A percentile compares a stretch with the other conserved stretches of the same genome.
Evolutionary conservation across 169 alveolate species (phyloP).

Genomic region (Plasmodium gaboni): DNA sequence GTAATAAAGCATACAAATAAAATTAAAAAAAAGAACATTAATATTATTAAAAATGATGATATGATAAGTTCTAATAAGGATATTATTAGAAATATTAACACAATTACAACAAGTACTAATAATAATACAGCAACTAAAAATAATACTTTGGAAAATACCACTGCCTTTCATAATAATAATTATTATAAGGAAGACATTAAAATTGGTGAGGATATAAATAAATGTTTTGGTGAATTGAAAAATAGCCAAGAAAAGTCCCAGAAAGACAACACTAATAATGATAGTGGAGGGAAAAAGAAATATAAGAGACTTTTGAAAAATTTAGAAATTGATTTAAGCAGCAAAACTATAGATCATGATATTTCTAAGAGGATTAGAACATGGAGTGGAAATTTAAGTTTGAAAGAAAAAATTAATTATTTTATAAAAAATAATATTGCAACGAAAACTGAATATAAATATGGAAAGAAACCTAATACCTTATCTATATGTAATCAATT

Average conservation of each 20-base stretch:
- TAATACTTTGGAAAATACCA: no score
- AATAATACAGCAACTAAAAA: no score
- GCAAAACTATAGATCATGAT: conserved; percentile 36
- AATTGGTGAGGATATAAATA: no score
- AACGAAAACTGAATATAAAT: conserved; percentile 80
- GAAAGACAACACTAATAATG: conserved; percentile 5
- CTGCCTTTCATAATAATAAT: no score
- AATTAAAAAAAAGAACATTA: conserved; percentile 1
- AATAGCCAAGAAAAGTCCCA: neutral
- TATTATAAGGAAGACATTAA: no score
- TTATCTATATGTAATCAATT: conserved; percentile 85
- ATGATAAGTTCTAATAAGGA: no score
- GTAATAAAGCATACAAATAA: neutral
- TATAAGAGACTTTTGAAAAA: conserved; percentile 51
- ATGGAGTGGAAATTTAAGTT: conserved; percentile 80
- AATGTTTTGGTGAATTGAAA: no score
- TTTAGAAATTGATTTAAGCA: conserved; percentile 33
- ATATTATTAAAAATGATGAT: neutral
- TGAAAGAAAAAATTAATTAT: conserved; percentile 79
- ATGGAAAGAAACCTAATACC: conserved; percentile 83
- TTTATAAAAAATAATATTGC: conserved; percentile 81
- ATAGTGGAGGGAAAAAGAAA: conserved; percentile 32
- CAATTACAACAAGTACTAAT: no score
- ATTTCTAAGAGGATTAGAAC: conserved; percentile 79
- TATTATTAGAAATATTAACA: no score